Evolutionary conservation across 2,329 filamentous ascomycete genomes (phyloP).

Genomic region (Escovopsis sp.): DNA sequence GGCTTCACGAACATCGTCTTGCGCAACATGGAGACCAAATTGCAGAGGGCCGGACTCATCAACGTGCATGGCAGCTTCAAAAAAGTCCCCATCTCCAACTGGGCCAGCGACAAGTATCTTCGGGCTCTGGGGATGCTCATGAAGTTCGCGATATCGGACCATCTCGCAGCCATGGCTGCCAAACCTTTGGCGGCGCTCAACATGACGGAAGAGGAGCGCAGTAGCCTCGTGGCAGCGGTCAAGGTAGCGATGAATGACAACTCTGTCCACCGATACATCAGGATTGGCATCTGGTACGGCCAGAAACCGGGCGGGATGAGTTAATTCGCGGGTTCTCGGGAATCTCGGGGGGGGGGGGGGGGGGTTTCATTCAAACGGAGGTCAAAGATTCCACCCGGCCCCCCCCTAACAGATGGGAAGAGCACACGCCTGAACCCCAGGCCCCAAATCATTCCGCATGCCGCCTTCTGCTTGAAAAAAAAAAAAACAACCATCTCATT

Average conservation of each 20-base stretch:
- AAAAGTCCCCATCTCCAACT: constrained; percentile 30
- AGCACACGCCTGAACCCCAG: too few species aligned
- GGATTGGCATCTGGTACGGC: constrained; percentile 26
- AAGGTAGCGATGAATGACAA: constrained; percentile 19
- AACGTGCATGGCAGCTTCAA: constrained; percentile 26
- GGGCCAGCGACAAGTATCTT: constrained; percentile 25
- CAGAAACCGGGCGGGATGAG: constrained; percentile 19
- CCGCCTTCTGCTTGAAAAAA: too few species aligned
- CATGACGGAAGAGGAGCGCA: constrained; percentile 18
- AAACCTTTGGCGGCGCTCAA: constrained; percentile 26
- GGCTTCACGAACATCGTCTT: constrained; percentile 23
- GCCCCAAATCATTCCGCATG: too few species aligned
- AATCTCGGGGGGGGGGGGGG: not conserved
- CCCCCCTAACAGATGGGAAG: too few species aligned
- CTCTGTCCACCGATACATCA: constrained; percentile 26
- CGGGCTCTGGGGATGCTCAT: constrained; percentile 29
- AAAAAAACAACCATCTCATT: too few species aligned
- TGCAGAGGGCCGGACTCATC: constrained; percentile 27
- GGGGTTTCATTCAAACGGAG: too few species aligned
- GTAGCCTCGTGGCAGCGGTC: constrained; percentile 16
- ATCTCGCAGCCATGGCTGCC: constrained; percentile 25
- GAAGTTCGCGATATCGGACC: constrained; percentile 25
- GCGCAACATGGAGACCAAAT: constrained; percentile 18
- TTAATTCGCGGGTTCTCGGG: not conserved
- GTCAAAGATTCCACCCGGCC: too few species aligned